Evolutionary conservation across 352 stramenopile genomes (phyloP).

Genomic region (Elongisporangium undulatum): DNA sequence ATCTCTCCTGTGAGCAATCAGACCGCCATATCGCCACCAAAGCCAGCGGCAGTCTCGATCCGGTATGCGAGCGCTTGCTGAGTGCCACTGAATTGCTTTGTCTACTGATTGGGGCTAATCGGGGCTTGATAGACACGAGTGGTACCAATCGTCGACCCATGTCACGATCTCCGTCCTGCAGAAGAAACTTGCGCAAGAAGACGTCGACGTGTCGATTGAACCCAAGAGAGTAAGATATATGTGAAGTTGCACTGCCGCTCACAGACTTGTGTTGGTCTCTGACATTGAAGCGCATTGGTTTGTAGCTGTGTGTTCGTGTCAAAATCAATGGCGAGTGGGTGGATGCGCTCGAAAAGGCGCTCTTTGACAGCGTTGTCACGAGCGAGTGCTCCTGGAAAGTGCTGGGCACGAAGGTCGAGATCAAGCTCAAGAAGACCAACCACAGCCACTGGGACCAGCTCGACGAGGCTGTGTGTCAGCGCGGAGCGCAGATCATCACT

Average conservation of each 20-base stretch:
- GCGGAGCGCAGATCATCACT: constrained; percentile 36
- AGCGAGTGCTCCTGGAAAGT: constrained; percentile 57
- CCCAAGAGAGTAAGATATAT: constrained; percentile 28
- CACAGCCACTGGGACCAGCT: constrained; percentile 74
- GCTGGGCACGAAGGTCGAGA: constrained; percentile 69
- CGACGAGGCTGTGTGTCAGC: constrained; percentile 47
- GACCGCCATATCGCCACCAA: constrained; percentile 3
- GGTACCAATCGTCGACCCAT: constrained; percentile 80
- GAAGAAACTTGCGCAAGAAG: constrained; percentile 67
- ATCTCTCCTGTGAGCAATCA: constrained; percentile 15
- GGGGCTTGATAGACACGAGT: constrained; percentile 56
- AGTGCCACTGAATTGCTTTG: background rate
- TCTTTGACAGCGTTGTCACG: constrained; percentile 72
- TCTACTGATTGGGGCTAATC: background rate
- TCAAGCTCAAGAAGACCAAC: constrained; percentile 59
- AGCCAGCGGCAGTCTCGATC: constrained; percentile 17
- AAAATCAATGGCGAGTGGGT: constrained; percentile 44
- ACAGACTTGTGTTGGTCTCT: background rate
- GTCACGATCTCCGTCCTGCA: constrained; percentile 83
- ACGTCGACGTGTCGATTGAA: constrained; percentile 56
- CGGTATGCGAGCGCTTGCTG: constrained; percentile 14
- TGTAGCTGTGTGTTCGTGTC: constrained; percentile 41
- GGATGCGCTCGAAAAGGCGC: constrained; percentile 52
- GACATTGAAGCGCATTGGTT: background rate
- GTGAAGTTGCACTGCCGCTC: background rate